Conservation (phyloP, 2,329 filamentous ascomycete species). For the Thelonectria blattea region DNA sequence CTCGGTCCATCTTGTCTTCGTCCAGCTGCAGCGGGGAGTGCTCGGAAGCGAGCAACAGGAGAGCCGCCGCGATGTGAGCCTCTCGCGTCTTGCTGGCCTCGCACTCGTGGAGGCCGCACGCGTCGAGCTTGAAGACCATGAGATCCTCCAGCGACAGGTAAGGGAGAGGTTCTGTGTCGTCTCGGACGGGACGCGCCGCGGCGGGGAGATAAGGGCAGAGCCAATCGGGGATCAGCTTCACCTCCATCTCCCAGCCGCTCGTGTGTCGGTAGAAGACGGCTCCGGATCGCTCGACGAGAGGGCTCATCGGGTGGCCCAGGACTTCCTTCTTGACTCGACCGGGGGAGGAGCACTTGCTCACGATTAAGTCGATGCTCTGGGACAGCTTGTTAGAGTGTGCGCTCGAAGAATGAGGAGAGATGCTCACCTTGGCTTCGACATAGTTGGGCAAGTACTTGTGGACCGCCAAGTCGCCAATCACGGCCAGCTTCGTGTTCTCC, state of each 20-base stretch:
- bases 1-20: conserved; percentile 35
- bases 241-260: conserved; percentile 38
- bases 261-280: conserved; percentile 35
- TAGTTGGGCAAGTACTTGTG: conserved; percentile 36
- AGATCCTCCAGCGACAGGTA: conserved; percentile 38
- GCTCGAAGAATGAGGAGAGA: neutral
- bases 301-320: conserved; percentile 38
- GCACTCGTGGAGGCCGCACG: conserved; percentile 37
- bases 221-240: conserved; percentile 41
- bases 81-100: conserved; percentile 36
- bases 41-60: conserved; percentile 37
- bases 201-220: conserved; percentile 38
- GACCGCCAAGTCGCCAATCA: conserved; percentile 37
- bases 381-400: neutral
- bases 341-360: conserved; percentile 40
- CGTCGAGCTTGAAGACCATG: conserved; percentile 40
- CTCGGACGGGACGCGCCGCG: conserved; percentile 32
- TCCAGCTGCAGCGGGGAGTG: conserved; percentile 35
- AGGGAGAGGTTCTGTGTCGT: conserved; percentile 30
- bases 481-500: conserved; percentile 39
- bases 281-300: conserved; percentile 37
- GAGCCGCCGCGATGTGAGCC: conserved; percentile 35
- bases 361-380: conserved; percentile 40
- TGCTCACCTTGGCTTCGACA: conserved; percentile 27
- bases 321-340: conserved; percentile 39